A percentile compares a stretch with the other conserved stretches of the same genome.
phyloP scores from a whole-genome alignment of 257 asterid species.

The Jasminum sambac region DNA sequence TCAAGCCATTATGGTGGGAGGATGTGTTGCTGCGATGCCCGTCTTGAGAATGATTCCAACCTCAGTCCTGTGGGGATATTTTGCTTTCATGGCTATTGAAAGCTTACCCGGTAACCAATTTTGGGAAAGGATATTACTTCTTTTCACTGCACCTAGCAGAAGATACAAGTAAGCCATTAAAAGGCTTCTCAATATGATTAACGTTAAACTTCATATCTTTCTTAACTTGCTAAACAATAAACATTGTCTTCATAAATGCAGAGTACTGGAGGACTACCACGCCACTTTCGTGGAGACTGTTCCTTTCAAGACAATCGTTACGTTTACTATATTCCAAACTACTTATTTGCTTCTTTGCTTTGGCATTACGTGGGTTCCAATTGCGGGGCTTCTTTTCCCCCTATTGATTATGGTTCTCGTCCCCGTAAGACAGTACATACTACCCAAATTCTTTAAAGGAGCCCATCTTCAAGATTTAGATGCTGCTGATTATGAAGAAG shows the following conservation, averaged over 20 bases:
- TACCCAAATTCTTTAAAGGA: slow-evolving; percentile 80
- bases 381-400: slow-evolving; percentile 84
- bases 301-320: slow-evolving; percentile 76
- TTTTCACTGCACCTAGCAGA: slow-evolving; percentile 81
- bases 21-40: slow-evolving; percentile 87
- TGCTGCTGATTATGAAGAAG: slow-evolving; percentile 88
- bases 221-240: background rate
- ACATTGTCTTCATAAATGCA: slow-evolving; percentile 22
- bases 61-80: slow-evolving; percentile 92
- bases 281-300: slow-evolving; percentile 84
- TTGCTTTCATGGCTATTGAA: slow-evolving; percentile 92
- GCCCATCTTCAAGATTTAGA: slow-evolving; percentile 83
- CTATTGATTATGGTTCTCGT: slow-evolving; percentile 80
- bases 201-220: background rate
- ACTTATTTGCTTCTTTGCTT: slow-evolving; percentile 73
- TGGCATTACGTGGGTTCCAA: slow-evolving; percentile 87
- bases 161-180: slow-evolving; percentile 58
- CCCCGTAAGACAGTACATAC: slow-evolving; percentile 67
- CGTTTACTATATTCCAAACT: slow-evolving; percentile 69
- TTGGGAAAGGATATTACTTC: slow-evolving; percentile 79
- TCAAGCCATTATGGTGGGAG: slow-evolving; percentile 78
- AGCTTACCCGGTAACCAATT: slow-evolving; percentile 89
- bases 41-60: slow-evolving; percentile 86
- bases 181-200: background rate
- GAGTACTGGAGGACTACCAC: slow-evolving; percentile 81